Base-by-base conservation (phyloP, 2,329 filamentous ascomycete species). In the Alternaria viburni region DNA sequence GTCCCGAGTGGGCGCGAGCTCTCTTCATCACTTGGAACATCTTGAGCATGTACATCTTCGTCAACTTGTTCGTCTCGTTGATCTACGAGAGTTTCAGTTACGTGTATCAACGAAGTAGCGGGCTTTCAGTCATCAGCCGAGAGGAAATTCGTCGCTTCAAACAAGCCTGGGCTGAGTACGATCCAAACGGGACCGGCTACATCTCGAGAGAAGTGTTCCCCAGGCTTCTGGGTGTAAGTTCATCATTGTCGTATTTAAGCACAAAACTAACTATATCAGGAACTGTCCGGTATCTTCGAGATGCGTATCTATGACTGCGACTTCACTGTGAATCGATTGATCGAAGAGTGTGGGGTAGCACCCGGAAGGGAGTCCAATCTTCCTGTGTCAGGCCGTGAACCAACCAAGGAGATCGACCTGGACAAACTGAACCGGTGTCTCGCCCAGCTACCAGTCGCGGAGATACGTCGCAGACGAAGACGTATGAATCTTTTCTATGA, bases 31-130 rank as follows among this genome's bases (percentile, higher is more conserved):
- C 91, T 5, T 99, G 96, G 96, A 99, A 99, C 83, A 95, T 99
- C 74, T 87, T 99, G 81, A 98, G 95, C 91, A 99, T 99, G 96
- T 99, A 99, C 82, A 97, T 99, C 74, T 99, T 99, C 75, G 95
- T 98, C 76, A 97, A 95, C 76, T 83, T 99, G 77, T 99, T 99
- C 80, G 95, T 99, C 62, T 99, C 96, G 52, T 89, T 99, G 78
- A 99, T 99, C 71, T 99, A 96, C 82, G 96, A 99, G 83, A 98
- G 94, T 81, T 99, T 99, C 86, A 97, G 93, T 79, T 99, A 99
- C 75, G 96, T 99, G 67, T 99, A 98, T 79, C 96, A 99, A 82
- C 89, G 93, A 67, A 97, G 95, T 64, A 97, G 92, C 74, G 93
- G 93, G n/a, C 86, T 97, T 71, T 93, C 92, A 6, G 91, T 92